Conservation (phyloP, 164 flowering plant species). For the Cinnamomum chago region DNA sequence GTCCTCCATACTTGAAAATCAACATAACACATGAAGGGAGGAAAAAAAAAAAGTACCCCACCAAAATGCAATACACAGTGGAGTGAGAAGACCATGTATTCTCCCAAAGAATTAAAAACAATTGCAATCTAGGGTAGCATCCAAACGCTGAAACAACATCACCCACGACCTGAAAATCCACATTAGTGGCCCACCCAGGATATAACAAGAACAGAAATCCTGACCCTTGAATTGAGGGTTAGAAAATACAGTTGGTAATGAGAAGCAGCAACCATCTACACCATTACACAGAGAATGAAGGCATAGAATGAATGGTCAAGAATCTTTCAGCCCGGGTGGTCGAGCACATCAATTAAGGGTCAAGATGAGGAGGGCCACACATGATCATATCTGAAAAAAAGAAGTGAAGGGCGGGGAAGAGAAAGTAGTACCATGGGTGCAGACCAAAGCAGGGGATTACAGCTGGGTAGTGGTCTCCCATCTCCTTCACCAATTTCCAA, state of each 20-base stretch:
- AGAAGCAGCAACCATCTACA: too few species aligned
- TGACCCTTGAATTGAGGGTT: too few species aligned
- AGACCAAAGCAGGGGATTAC: conserved; percentile 83
- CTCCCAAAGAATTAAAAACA: neutral
- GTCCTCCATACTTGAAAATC: neutral
- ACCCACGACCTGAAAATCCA: neutral
- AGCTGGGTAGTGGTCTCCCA: conserved; percentile 58
- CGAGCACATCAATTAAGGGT: too few species aligned
- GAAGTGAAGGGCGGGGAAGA: neutral
- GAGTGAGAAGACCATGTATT: neutral
- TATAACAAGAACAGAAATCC: too few species aligned
- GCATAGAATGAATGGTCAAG: too few species aligned
- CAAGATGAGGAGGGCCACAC: too few species aligned
- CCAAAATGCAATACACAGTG: neutral
- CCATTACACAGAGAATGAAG: neutral
- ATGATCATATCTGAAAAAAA: neutral
- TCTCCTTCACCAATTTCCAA: conserved; percentile 77
- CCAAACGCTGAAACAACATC: neutral
- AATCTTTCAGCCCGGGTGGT: too few species aligned
- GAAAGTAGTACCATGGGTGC: conserved; percentile 64
- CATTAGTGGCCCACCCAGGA: too few species aligned
- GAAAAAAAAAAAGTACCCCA: neutral
- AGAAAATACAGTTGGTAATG: too few species aligned
- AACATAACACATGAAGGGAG: neutral
- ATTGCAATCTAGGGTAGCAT: neutral